A percentile compares a stretch with the other conserved stretches of the same genome.
phyloP scores from a whole-genome alignment of 345 rosid species.

The Toxicodendron radicans region DNA sequence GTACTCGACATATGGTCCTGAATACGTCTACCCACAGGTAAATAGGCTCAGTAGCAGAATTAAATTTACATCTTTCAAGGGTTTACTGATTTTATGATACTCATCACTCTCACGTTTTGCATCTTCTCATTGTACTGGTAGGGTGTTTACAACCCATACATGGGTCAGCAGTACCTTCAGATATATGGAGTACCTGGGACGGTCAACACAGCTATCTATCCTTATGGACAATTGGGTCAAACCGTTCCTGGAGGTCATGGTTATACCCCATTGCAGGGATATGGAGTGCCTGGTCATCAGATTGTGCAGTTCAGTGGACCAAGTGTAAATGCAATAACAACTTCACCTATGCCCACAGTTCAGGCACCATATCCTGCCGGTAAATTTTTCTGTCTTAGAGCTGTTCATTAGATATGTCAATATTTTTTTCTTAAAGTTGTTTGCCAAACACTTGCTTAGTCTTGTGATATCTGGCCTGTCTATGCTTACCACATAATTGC shows the following conservation, averaged over 20 bases:
- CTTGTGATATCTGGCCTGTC: background rate
- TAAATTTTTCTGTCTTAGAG: slow-evolving; percentile 17
- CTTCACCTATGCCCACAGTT: slow-evolving; percentile 59
- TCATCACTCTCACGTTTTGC: slow-evolving; percentile 8
- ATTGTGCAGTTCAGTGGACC: slow-evolving; percentile 66
- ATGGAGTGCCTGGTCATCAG: slow-evolving; percentile 73
- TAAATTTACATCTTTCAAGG: slow-evolving; percentile 1
- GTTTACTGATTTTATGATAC: background rate
- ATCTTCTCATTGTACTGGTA: slow-evolving; percentile 27
- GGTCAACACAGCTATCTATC: slow-evolving; percentile 57
- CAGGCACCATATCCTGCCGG: slow-evolving; percentile 79
- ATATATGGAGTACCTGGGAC: slow-evolving; percentile 77
- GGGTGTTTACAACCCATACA: slow-evolving; percentile 74
- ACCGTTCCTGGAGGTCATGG: slow-evolving; percentile 63
- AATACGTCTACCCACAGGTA: slow-evolving; percentile 83
- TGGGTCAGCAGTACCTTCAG: slow-evolving; percentile 81
- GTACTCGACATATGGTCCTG: slow-evolving; percentile 74
- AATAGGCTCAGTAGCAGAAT: slow-evolving; percentile 15
- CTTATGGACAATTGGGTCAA: slow-evolving; percentile 71
- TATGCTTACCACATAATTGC: background rate
- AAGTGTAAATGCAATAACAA: slow-evolving; percentile 51
- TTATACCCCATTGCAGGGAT: slow-evolving; percentile 68
- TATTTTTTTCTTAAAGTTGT: background rate
- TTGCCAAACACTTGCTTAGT: background rate
- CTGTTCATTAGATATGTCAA: background rate